Percentiles rank a stretch among this genome's conserved stretches.
These are phyloP conservation scores for Aspergillus arachidicola DNA, from an alignment of 2,329 filamentous ascomycete genomes.

Conservation along the genomic window DNA sequence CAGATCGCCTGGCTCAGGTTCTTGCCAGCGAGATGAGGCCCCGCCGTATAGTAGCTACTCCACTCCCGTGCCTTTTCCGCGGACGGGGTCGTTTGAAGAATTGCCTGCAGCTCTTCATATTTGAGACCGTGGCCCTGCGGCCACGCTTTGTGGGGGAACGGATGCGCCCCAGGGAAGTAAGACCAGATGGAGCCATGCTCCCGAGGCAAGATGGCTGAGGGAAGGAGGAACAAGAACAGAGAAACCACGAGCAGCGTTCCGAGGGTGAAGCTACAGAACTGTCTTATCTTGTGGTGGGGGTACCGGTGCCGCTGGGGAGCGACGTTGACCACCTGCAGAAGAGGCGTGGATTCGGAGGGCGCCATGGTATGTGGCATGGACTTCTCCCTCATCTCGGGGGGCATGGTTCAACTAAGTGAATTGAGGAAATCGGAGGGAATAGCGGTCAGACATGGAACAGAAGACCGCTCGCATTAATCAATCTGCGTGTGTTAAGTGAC, in stretches of 20 bases:
- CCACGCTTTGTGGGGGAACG: constrained; percentile 44
- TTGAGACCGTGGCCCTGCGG: constrained; percentile 50
- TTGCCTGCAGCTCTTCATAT: constrained; percentile 58
- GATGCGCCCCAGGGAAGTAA: constrained; percentile 43
- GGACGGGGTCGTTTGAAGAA: constrained; percentile 58
- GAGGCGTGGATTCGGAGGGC: constrained; percentile 43
- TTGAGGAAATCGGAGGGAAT: background rate
- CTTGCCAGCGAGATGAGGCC: constrained; percentile 74
- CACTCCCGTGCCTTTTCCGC: constrained; percentile 65
- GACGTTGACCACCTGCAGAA: constrained; percentile 43
- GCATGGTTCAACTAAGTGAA: constrained; percentile 8
- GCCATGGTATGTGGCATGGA: constrained; percentile 37
- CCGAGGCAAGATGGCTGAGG: constrained; percentile 40
- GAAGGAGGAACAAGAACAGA: constrained; percentile 45
- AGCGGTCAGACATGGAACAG: background rate
- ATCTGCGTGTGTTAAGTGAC: background rate
- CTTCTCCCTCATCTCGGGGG: constrained; percentile 39
- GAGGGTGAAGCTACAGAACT: constrained; percentile 45
- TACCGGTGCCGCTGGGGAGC: constrained; percentile 44
- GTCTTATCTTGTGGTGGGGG: constrained; percentile 46
- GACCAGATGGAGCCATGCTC: constrained; percentile 41
- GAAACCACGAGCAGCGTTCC: constrained; percentile 40
- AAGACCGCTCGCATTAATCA: background rate
- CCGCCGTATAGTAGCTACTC: constrained; percentile 77
- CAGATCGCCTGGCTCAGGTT: constrained; percentile 77